Percentiles rank a stretch among this genome's conserved stretches.
Conservation (phyloP, 2,329 filamentous ascomycete species). For the Penicillium sp. region DNA sequence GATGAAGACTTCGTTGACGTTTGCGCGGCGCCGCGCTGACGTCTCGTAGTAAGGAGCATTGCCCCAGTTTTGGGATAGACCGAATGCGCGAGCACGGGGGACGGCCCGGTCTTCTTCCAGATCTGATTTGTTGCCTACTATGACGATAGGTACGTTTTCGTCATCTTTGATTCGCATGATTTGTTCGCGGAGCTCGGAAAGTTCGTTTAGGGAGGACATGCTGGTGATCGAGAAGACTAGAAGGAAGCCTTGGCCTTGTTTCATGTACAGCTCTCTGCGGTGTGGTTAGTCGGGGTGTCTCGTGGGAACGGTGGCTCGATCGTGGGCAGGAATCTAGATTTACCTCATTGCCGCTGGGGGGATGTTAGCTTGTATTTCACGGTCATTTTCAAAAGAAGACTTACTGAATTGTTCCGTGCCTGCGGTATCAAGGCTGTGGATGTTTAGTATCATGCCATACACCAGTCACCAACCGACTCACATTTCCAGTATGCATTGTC, state of each 20-base stretch:
- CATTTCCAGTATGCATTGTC: conserved; percentile 89
- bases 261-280: conserved; percentile 81
- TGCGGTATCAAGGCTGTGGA: conserved; percentile 74
- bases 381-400: conserved; percentile 35
- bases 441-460: conserved; percentile 10
- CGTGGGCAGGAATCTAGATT: conserved; percentile 10
- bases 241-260: conserved; percentile 87
- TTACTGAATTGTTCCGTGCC: conserved; percentile 91
- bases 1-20: conserved; percentile 87
- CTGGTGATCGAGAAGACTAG: conserved; percentile 92
- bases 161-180: conserved; percentile 91
- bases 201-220: conserved; percentile 76
- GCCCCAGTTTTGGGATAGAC: conserved; percentile 83
- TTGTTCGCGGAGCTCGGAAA: conserved; percentile 79
- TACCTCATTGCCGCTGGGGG: conserved; percentile 60
- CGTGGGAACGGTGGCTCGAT: background rate
- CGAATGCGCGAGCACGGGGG: conserved; percentile 75
- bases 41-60: conserved; percentile 89
- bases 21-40: conserved; percentile 77
- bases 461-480: conserved; percentile 47
- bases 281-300: conserved; percentile 26
- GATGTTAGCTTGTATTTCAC: conserved; percentile 17
- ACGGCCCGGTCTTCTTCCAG: conserved; percentile 83
- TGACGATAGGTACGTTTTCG: conserved; percentile 80
- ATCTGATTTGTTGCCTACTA: conserved; percentile 90